phyloP scores from a whole-genome alignment of 352 stramenopile genomes.

The Phytopythium boreale region DNA sequence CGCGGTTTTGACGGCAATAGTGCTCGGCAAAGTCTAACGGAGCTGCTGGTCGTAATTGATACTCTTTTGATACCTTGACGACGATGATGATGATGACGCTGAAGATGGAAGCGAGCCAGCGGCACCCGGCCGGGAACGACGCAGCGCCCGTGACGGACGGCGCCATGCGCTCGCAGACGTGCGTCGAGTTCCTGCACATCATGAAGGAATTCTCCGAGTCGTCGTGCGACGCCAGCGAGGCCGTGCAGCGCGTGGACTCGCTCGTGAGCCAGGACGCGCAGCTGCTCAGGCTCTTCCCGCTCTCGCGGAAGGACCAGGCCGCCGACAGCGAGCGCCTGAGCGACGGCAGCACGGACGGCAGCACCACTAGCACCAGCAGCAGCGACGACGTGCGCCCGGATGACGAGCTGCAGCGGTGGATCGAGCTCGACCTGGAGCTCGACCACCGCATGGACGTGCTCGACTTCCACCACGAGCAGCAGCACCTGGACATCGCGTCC shows the following conservation, averaged over 20 bases:
- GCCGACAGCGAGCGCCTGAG: background rate
- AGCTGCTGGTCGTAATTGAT: too few species aligned
- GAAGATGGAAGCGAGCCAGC: constrained; percentile 8
- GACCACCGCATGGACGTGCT: constrained; percentile 59
- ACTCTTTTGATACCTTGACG: background rate
- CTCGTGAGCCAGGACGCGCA: constrained; percentile 57
- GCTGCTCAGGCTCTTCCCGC: constrained; percentile 48
- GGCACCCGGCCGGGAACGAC: constrained; percentile 8
- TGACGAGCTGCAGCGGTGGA: constrained; percentile 60
- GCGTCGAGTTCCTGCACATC: constrained; percentile 67
- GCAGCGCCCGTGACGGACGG: constrained; percentile 6
- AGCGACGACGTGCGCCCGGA: constrained; percentile 38
- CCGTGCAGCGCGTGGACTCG: constrained; percentile 63
- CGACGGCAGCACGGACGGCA: constrained; percentile 7
- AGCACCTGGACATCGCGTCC: constrained; percentile 15
- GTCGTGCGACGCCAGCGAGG: constrained; percentile 60
- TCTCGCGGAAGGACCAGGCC: constrained; percentile 22
- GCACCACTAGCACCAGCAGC: constrained; percentile 4
- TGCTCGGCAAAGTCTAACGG: background rate
- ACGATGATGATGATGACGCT: background rate
- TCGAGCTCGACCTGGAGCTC: constrained; percentile 59
- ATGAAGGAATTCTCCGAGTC: constrained; percentile 75
- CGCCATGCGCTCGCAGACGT: constrained; percentile 51
- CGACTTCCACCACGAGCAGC: constrained; percentile 35
- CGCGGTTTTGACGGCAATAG: background rate